These are phyloP conservation scores for Gymnopilus junonius DNA, from an alignment of 768 basidiomycete genomes.

Conservation along the genomic window DNA sequence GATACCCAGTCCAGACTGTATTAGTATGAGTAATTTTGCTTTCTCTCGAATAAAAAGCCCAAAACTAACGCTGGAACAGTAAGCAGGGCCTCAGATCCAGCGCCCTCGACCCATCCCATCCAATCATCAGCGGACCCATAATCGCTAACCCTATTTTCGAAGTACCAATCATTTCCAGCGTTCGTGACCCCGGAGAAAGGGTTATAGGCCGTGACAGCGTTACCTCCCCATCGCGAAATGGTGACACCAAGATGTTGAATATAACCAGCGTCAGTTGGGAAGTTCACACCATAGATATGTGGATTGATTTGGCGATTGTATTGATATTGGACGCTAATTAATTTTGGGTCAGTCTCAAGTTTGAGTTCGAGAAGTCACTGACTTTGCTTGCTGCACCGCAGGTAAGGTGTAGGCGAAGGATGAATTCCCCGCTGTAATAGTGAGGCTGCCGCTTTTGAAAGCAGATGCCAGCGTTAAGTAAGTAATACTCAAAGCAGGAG, in stretches of 20 bases:
- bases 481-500: slow-evolving; percentile 50
- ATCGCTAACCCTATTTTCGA: slow-evolving; percentile 51
- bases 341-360: background rate
- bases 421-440: slow-evolving; percentile 43
- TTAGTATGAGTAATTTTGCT: background rate
- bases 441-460: slow-evolving; percentile 44
- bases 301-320: slow-evolving; percentile 45
- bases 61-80: slow-evolving; percentile 54
- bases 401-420: slow-evolving; percentile 49
- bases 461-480: slow-evolving; percentile 47
- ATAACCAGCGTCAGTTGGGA: slow-evolving; percentile 49
- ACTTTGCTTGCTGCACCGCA: slow-evolving; percentile 47
- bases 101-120: slow-evolving; percentile 51
- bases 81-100: slow-evolving; percentile 46
- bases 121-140: slow-evolving; percentile 48
- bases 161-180: slow-evolving; percentile 60
- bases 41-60: background rate
- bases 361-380: background rate
- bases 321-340: slow-evolving; percentile 37
- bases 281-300: slow-evolving; percentile 58
- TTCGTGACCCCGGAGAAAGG: slow-evolving; percentile 54
- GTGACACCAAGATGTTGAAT: slow-evolving; percentile 53
- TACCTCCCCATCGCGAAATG: slow-evolving; percentile 58
- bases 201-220: slow-evolving; percentile 59
- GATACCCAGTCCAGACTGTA: slow-evolving; percentile 59